Conservation (phyloP, 768 basidiomycete genomes). For the Hygrophoropsis aurantiaca region DNA sequence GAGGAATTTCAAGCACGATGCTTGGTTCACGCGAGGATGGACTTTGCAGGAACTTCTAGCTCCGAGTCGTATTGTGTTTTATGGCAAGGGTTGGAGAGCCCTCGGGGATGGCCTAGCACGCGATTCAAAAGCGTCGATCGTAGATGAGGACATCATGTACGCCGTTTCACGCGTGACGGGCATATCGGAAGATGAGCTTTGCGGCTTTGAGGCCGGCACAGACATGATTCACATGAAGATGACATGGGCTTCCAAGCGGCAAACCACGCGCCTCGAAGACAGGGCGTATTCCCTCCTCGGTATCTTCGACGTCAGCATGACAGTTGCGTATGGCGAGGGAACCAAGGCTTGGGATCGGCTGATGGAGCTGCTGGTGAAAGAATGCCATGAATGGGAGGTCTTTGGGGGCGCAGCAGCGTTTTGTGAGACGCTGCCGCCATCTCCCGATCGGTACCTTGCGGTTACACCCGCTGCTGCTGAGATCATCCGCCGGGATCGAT, state of each 20-base stretch:
- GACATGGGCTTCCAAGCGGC: constrained; percentile 12
- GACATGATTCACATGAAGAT: constrained; percentile 7
- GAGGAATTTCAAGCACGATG: constrained; percentile 1
- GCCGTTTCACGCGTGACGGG: constrained; percentile 3
- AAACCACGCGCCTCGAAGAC: constrained; percentile 16
- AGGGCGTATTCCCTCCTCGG: constrained; percentile 15
- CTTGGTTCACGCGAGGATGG: constrained; percentile 19
- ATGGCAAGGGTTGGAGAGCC: constrained; percentile 8
- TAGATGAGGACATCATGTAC: not conserved
- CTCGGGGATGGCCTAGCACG: constrained; percentile 1
- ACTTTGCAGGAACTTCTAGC: constrained; percentile 16
- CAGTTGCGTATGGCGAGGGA: constrained; percentile 16
- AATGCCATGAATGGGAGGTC: constrained; percentile 10
- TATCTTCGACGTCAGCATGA: constrained; percentile 12
- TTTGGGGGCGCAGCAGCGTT: constrained; percentile 2
- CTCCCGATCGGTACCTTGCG: not conserved
- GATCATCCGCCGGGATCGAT: constrained; percentile 1
- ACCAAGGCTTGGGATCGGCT: constrained; percentile 13
- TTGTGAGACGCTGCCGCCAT: not conserved
- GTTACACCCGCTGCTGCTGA: not conserved
- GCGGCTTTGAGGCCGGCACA: constrained; percentile 2
- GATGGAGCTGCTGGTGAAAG: constrained; percentile 5
- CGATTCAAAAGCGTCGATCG: constrained; percentile 1
- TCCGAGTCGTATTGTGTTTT: constrained; percentile 16
- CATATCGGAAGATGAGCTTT: constrained; percentile 5